Conservation (phyloP, 2,329 filamentous ascomycete species). For the Dichotomopilus funicola region DNA sequence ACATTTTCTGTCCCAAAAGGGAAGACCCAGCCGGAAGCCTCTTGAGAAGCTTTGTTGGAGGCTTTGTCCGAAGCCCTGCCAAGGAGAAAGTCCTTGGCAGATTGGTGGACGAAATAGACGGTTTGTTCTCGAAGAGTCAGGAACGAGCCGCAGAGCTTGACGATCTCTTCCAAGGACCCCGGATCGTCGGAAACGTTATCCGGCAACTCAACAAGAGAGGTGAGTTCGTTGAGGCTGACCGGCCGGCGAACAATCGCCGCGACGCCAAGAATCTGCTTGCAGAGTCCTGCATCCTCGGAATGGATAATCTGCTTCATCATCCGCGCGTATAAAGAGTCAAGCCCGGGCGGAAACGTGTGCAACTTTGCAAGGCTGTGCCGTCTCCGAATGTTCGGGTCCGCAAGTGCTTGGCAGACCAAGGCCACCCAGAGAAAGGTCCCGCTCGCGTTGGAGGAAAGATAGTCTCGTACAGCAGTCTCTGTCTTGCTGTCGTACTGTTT, state of each 20-base stretch:
- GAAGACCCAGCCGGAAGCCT: neutral
- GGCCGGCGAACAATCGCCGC: slow-evolving; percentile 11
- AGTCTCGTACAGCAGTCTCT: slow-evolving; percentile 15
- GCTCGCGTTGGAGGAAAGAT: slow-evolving; percentile 26
- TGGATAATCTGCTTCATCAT: slow-evolving; percentile 11
- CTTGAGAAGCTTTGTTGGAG: neutral
- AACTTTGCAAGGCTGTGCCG: slow-evolving; percentile 8
- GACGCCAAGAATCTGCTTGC: slow-evolving; percentile 13
- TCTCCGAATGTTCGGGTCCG: slow-evolving; percentile 14
- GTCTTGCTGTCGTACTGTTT: slow-evolving; percentile 25
- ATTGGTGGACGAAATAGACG: slow-evolving; percentile 15
- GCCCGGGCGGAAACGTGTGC: slow-evolving; percentile 11
- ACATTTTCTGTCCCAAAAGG: neutral
- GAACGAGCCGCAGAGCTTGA: slow-evolving; percentile 15
- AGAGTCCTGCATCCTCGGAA: slow-evolving; percentile 5
- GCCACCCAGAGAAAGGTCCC: slow-evolving; percentile 42
- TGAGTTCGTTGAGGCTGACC: slow-evolving; percentile 9
- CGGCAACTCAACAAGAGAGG: slow-evolving; percentile 6
- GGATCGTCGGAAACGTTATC: neutral
- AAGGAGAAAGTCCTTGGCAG: slow-evolving; percentile 16
- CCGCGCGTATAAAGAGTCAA: slow-evolving; percentile 12
- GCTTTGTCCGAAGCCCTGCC: neutral
- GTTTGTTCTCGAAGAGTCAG: slow-evolving; percentile 10
- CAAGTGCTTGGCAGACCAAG: slow-evolving; percentile 26
- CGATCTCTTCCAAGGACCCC: slow-evolving; percentile 5